Conservation (phyloP, 306 rosid genomes). For the Quercus ilex region DNA sequence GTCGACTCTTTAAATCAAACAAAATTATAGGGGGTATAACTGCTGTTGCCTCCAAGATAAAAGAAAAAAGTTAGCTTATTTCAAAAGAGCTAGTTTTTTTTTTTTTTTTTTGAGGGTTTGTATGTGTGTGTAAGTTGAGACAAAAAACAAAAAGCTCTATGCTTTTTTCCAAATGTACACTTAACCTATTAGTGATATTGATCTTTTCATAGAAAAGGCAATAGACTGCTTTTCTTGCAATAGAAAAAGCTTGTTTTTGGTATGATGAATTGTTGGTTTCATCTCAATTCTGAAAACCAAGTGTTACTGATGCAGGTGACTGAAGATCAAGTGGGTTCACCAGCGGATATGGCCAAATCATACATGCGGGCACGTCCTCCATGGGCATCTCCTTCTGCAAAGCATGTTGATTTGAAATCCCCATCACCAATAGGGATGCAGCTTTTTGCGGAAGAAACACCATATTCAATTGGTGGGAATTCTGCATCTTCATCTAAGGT, state of each 20-base stretch:
- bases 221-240: not conserved
- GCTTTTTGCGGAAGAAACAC: slow-evolving; percentile 63
- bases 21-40: not conserved
- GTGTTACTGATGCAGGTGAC: slow-evolving; percentile 43
- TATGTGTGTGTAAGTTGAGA: no score
- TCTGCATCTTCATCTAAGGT: slow-evolving; percentile 66
- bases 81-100: no score
- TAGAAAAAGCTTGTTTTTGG: not conserved
- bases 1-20: not conserved
- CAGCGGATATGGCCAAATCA: slow-evolving; percentile 80
- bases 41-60: not conserved
- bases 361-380: slow-evolving; percentile 82
- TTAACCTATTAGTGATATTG: not conserved
- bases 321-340: slow-evolving; percentile 74
- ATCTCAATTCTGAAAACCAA: slow-evolving; percentile 8
- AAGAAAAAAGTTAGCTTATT: no score
- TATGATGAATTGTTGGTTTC: not conserved
- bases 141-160: no score
- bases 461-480: slow-evolving; percentile 54
- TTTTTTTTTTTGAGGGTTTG: not conserved
- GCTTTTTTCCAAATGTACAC: not conserved
- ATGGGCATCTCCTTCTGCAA: slow-evolving; percentile 81
- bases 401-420: slow-evolving; percentile 46
- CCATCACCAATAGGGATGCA: slow-evolving; percentile 49
- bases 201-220: not conserved